Evolutionary conservation across 1,284 basidiomycete species (phyloP).

Genomic region (Butyriboletus appendiculatus): DNA sequence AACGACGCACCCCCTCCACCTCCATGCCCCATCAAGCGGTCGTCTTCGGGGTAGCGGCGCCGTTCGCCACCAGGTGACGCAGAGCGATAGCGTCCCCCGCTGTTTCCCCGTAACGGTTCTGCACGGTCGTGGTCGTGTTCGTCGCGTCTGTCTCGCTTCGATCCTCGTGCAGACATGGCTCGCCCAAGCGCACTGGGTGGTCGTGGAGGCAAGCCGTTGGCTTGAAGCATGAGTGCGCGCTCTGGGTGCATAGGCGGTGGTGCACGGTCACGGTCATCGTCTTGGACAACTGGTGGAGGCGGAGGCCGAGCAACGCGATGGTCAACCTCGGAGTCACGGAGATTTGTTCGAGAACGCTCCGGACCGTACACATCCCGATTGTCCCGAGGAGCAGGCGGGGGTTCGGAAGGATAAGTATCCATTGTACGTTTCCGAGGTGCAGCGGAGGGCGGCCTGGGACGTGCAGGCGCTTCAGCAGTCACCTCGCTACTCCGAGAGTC

Average conservation of each 20-base stretch:
- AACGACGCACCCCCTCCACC: conserved; percentile 34
- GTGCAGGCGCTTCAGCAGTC: conserved; percentile 5
- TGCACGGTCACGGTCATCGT: conserved; percentile 13
- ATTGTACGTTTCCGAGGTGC: conserved; percentile 3
- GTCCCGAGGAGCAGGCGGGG: conserved; percentile 5
- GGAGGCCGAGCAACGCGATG: conserved; percentile 7
- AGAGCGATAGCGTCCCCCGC: conserved; percentile 2
- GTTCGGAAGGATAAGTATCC: conserved; percentile 11
- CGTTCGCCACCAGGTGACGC: conserved; percentile 20
- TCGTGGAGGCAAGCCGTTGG: conserved; percentile 31
- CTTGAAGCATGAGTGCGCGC: conserved; percentile 33
- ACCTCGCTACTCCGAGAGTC: conserved; percentile 6
- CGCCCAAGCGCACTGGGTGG: conserved; percentile 20
- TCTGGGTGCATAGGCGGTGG: conserved; percentile 32
- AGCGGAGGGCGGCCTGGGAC: conserved; percentile 9
- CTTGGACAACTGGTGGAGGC: neutral
- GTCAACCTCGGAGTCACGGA: conserved; percentile 13
- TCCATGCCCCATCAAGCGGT: neutral
- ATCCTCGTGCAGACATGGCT: conserved; percentile 12
- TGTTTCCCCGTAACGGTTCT: conserved; percentile 21
- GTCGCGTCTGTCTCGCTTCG: conserved; percentile 26
- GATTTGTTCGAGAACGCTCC: conserved; percentile 9
- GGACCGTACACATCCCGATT: conserved; percentile 4
- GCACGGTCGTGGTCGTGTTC: conserved; percentile 21
- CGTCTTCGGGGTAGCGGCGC: conserved; percentile 19